These are phyloP conservation scores for Gymnopilus dilepis DNA, from an alignment of 768 basidiomycete species.

Conservation along the genomic window DNA sequence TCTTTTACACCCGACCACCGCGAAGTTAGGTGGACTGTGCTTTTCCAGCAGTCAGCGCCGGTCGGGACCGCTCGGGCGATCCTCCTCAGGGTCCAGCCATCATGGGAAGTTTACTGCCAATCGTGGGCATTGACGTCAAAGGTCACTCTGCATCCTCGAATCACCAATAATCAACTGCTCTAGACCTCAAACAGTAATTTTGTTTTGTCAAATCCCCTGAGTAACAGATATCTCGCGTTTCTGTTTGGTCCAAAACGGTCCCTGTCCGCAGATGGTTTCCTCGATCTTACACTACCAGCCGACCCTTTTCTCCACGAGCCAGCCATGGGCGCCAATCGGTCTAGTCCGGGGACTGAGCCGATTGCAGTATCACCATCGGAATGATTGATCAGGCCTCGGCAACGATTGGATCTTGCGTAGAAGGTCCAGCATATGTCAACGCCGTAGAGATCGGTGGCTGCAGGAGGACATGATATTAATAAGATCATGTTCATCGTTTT, in stretches of 20 bases:
- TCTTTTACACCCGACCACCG: slow-evolving; percentile 1
- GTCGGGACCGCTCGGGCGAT: slow-evolving; percentile 25
- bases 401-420: not conserved
- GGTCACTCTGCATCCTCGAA: slow-evolving; percentile 7
- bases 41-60: slow-evolving; percentile 24
- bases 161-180: slow-evolving; percentile 1
- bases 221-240: slow-evolving; percentile 4
- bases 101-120: slow-evolving; percentile 17
- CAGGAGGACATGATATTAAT: slow-evolving; percentile 5
- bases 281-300: not conserved
- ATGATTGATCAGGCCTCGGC: slow-evolving; percentile 8
- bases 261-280: not conserved
- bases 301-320: slow-evolving; percentile 3
- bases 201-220: slow-evolving; percentile 6
- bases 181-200: slow-evolving; percentile 6
- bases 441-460: slow-evolving; percentile 17
- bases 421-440: slow-evolving; percentile 15
- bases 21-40: not conserved
- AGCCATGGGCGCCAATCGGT: slow-evolving; percentile 7
- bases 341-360: not conserved
- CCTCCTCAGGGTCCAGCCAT: slow-evolving; percentile 20
- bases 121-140: slow-evolving; percentile 18
- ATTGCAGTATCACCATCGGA: not conserved
- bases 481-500: slow-evolving; percentile 4
- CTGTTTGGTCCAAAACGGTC: slow-evolving; percentile 2